A percentile compares a stretch with the other conserved stretches of the same genome.
Conservation (phyloP, 352 stramenopile genomes). For the Pythium phragmitis region DNA sequence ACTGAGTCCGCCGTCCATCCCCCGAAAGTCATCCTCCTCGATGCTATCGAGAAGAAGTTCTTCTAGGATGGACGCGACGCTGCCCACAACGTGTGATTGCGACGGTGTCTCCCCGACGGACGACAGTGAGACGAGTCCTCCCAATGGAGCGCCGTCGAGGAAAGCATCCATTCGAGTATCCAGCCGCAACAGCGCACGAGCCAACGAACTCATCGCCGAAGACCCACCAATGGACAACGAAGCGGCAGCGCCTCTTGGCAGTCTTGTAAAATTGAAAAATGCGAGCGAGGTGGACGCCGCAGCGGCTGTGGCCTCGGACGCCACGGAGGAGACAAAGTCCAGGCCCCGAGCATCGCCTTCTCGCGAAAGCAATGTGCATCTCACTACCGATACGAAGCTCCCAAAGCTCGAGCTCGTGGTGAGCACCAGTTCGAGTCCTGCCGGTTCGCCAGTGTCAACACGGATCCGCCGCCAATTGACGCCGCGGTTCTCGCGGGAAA, state of each 20-base stretch:
- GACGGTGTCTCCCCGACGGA: too few species aligned
- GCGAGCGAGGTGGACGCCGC: neutral
- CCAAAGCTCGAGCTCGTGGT: conserved; percentile 10
- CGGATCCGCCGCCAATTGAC: neutral
- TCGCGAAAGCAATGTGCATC: neutral
- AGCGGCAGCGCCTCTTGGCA: too few species aligned
- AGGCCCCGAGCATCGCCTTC: neutral
- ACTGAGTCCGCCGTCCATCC: neutral
- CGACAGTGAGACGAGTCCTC: too few species aligned
- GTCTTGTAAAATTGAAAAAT: neutral
- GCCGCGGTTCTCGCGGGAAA: conserved; percentile 11
- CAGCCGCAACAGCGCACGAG: neutral
- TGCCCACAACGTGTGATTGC: neutral
- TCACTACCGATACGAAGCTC: neutral
- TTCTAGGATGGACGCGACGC: neutral
- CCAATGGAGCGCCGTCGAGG: neutral
- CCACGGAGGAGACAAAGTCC: neutral
- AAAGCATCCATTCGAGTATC: neutral
- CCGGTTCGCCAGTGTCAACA: conserved; percentile 4
- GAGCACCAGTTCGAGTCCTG: neutral
- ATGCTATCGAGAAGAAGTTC: neutral
- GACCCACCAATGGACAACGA: neutral
- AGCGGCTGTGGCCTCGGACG: neutral
- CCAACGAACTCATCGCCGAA: neutral
- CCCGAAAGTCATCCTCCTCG: neutral